These are phyloP conservation scores for Cyathus striatus DNA, from an alignment of 768 basidiomycete genomes.

Conservation along the genomic window DNA sequence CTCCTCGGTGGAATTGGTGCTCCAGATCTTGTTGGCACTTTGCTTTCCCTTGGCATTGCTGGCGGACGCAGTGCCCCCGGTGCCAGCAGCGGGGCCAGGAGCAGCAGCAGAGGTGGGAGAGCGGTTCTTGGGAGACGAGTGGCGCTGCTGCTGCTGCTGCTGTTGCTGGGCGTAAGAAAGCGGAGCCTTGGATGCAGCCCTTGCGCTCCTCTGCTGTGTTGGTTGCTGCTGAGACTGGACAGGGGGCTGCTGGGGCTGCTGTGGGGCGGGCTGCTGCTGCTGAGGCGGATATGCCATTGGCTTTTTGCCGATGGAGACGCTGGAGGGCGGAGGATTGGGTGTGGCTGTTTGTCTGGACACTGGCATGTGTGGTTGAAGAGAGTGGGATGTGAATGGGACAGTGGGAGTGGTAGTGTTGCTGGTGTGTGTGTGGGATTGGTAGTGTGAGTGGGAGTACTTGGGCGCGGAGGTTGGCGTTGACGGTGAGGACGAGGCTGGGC, in stretches of 20 bases:
- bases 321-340: constrained; percentile 53
- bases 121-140: constrained; percentile 23
- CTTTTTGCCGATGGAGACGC: constrained; percentile 87
- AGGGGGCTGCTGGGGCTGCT: constrained; percentile 14
- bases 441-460: no score
- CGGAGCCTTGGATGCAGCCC: constrained; percentile 44
- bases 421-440: no score
- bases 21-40: constrained; percentile 87
- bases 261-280: constrained; percentile 26
- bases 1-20: constrained; percentile 87
- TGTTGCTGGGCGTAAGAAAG: constrained; percentile 34
- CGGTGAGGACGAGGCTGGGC: no score
- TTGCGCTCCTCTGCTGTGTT: constrained; percentile 34
- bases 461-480: no score
- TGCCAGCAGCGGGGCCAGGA: constrained; percentile 15
- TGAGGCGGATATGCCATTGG: constrained; percentile 74
- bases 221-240: constrained; percentile 14
- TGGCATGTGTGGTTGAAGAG: constrained; percentile 28
- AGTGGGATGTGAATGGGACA: no score
- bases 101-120: constrained; percentile 38
- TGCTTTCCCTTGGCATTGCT: constrained; percentile 32
- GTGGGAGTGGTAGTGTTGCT: no score
- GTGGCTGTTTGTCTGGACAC: no score
- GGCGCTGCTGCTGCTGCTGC: constrained; percentile 26
- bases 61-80: constrained; percentile 19